Conservation (phyloP, 768 basidiomycete genomes). For the Suillus placidus region DNA sequence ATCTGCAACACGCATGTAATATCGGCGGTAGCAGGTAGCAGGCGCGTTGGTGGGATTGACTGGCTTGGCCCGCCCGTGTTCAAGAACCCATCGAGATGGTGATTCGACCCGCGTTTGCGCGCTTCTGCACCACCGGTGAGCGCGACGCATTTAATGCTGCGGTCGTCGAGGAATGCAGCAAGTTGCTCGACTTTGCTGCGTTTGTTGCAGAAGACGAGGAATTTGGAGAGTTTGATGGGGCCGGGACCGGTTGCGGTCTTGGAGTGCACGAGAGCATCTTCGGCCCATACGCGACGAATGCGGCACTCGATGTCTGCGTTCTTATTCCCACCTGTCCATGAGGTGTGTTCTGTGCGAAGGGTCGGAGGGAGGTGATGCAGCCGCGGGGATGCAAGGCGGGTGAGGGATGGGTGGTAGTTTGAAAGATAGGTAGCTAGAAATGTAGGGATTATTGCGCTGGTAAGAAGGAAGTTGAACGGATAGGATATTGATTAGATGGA, state of each 20-base stretch:
- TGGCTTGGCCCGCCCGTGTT: conserved; percentile 27
- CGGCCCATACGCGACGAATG: conserved; percentile 76
- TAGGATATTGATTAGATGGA: conserved; percentile 40
- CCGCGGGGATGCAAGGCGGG: conserved; percentile 76
- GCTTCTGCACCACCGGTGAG: conserved; percentile 65
- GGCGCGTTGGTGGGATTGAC: too few relatives aligned
- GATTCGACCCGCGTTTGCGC: conserved; percentile 69
- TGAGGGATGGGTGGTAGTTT: conserved; percentile 58
- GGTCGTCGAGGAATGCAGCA: conserved; percentile 55
- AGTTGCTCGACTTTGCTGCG: conserved; percentile 67
- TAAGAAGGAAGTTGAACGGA: conserved; percentile 81
- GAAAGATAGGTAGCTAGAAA: conserved; percentile 69
- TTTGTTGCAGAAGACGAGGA: conserved; percentile 86
- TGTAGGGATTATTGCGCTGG: conserved; percentile 85
- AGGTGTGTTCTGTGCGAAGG: conserved; percentile 72
- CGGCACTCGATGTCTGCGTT: conserved; percentile 78
- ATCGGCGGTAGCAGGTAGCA: too few relatives aligned
- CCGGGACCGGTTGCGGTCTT: conserved; percentile 26
- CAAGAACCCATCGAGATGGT: conserved; percentile 75
- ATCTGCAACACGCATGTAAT: too few relatives aligned
- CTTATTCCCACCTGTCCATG: conserved; percentile 80
- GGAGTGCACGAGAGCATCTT: conserved; percentile 48
- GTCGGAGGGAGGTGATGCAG: conserved; percentile 77
- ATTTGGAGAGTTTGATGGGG: conserved; percentile 53
- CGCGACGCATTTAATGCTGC: conserved; percentile 63